A percentile compares a stretch with the other conserved stretches of the same genome.
Evolutionary conservation across 2,329 filamentous ascomycete genomes (phyloP).

Genomic region (Fonsecaea nubica): DNA sequence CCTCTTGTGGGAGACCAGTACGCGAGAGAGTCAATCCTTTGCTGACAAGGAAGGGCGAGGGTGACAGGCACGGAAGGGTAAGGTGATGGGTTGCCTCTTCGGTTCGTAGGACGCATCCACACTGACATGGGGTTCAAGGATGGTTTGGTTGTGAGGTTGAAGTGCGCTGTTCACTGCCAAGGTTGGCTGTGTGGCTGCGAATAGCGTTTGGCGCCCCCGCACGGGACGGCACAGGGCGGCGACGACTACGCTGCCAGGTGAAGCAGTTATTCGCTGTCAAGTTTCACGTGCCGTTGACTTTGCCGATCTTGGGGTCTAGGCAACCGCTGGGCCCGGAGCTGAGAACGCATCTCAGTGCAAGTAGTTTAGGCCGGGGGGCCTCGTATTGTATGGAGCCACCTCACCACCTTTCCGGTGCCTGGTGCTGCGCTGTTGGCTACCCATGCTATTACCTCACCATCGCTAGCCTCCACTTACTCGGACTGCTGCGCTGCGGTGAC

Average conservation of each 20-base stretch:
- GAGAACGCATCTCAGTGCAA: neutral
- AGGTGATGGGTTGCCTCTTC: conserved; percentile 12
- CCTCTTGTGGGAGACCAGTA: neutral
- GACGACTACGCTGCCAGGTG: neutral
- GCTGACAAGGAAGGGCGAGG: neutral
- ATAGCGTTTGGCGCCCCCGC: conserved; percentile 3
- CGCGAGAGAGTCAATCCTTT: neutral
- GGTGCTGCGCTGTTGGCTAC: too few relatives aligned
- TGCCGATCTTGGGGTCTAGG: conserved; percentile 4
- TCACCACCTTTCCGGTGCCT: too few relatives aligned
- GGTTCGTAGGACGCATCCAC: neutral
- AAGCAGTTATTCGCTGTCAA: neutral
- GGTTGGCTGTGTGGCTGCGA: neutral
- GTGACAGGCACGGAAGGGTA: neutral
- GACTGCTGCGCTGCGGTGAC: neutral
- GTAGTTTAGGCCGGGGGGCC: neutral
- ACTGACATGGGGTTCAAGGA: neutral
- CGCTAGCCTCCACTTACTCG: neutral
- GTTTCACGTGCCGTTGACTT: conserved; percentile 3
- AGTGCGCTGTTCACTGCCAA: neutral
- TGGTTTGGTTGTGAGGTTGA: neutral
- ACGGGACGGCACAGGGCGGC: conserved; percentile 8
- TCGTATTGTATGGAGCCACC: neutral
- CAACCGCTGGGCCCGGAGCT: neutral
- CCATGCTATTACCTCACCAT: neutral